A percentile compares a stretch with the other conserved stretches of the same genome.
Evolutionary conservation across 1,284 basidiomycete species (phyloP).

Genomic region (Moniliella sp.): DNA sequence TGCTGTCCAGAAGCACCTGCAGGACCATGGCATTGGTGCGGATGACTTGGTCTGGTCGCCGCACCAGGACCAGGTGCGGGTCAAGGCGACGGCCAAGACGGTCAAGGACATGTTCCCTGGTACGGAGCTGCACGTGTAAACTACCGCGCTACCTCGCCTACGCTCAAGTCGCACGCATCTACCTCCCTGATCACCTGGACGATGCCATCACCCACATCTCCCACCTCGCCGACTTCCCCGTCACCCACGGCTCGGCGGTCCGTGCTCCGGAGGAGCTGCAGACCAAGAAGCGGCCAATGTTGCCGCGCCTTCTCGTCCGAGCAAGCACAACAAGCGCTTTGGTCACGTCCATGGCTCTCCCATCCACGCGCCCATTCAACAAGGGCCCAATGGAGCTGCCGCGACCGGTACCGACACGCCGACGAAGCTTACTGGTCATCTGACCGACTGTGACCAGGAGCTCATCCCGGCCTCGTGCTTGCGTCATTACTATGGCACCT

Average conservation of each 20-base stretch:
- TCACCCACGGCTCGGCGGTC: too few relatives aligned
- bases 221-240: not conserved
- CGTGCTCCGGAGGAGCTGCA: too few relatives aligned
- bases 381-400: too few relatives aligned
- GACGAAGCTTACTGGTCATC: too few relatives aligned
- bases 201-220: not conserved
- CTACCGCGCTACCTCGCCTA: constrained; percentile 1
- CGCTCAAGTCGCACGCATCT: constrained; percentile 1
- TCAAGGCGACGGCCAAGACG: constrained; percentile 3
- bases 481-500: constrained; percentile 2
- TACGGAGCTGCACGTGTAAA: not conserved
- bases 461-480: constrained; percentile 1
- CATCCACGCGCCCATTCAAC: too few relatives aligned
- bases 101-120: not conserved
- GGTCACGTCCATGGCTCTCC: too few relatives aligned
- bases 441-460: constrained; percentile 1
- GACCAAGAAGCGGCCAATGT: too few relatives aligned
- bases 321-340: too few relatives aligned
- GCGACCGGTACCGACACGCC: too few relatives aligned
- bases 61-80: constrained; percentile 3
- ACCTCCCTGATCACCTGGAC: constrained; percentile 1
- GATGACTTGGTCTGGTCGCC: not conserved
- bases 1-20: constrained; percentile 3
- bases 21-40: constrained; percentile 1
- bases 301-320: too few relatives aligned